These are phyloP conservation scores for Asterophora parasitica DNA, from an alignment of 768 basidiomycete genomes.

Conservation along the genomic window DNA sequence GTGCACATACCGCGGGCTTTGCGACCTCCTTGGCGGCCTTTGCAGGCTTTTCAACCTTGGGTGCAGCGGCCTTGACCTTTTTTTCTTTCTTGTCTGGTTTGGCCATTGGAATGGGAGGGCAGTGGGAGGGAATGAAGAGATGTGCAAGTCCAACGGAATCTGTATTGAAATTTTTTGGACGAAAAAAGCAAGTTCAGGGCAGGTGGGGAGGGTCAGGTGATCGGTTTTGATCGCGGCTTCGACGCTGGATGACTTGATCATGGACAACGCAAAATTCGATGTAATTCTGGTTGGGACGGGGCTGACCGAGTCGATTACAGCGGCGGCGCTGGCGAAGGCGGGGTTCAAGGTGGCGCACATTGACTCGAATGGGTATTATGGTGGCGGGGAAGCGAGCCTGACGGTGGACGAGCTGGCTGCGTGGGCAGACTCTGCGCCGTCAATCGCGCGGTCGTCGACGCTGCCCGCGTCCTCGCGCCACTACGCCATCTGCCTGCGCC, in stretches of 20 bases:
- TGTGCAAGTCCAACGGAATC: conserved; percentile 15
- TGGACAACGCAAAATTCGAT: conserved; percentile 52
- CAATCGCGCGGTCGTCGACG: conserved; percentile 4
- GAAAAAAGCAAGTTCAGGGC: conserved; percentile 27
- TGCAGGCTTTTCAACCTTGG: conserved; percentile 29
- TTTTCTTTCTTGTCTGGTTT: conserved; percentile 48
- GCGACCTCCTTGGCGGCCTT: conserved; percentile 38
- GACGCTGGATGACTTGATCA: no score
- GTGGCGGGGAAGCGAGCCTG: conserved; percentile 75
- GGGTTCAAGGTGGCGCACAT: conserved; percentile 87
- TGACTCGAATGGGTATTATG: conserved; percentile 83
- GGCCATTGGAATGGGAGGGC: conserved; percentile 31
- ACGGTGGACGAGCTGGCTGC: conserved; percentile 72
- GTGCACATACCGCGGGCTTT: conserved; percentile 29
- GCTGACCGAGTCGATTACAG: conserved; percentile 77
- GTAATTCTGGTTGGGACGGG: conserved; percentile 74
- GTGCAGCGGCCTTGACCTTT: conserved; percentile 25
- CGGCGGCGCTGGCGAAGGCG: conserved; percentile 89
- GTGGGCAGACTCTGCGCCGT: conserved; percentile 51
- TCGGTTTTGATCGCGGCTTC: neutral
- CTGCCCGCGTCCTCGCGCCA: conserved; percentile 58
- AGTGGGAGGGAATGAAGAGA: conserved; percentile 16
- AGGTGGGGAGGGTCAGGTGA: conserved; percentile 21
- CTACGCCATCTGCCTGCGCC: conserved; percentile 84
- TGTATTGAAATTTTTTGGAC: conserved; percentile 24